Base-by-base conservation (phyloP, 805 yeast species). In the Metschnikowia lunata region DNA sequence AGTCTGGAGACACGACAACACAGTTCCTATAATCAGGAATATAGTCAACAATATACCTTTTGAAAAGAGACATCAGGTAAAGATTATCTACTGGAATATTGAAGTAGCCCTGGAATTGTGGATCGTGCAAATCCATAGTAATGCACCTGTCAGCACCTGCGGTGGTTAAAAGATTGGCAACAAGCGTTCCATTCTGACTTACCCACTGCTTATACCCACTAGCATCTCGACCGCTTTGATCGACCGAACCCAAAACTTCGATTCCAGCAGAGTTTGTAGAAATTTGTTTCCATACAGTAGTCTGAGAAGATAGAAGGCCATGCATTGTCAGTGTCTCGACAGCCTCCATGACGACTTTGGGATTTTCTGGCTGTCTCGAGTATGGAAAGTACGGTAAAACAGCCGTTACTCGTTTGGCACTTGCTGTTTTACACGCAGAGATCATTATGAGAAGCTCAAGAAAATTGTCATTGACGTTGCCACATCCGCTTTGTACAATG, bases 101-200 rank as follows among this genome's bases (percentile, higher is more conserved):
- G 61, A 93, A 93, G 59, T 88, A 93, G 5, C 99, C 99, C 64
- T 95, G 98, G 66, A 88, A 93, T 65, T 93, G 99, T 1, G 98
- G 89, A 59, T 93, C 99, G 62, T 93, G 99, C 46, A 93, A 72
- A 61, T 93, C 99, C 97, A 93, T 90, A 2, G 99, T 93, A 51
- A 93, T 89, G 45, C 90, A 82, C 58, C 95, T 93, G 64, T 93
- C 96, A 1, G 98, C 97, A 33, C 99, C 99, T 0, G 98, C 93
- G 1, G 91, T 79, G 3, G 88, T 85, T 51, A 93, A 69, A 49
- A 93, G 68, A 55, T 88, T 85, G 32, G 98, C 97, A 51, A 93
- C 79, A 48, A 93, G 71, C 2, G 96, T 89, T 10, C 99, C 99
- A 30, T 90, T 82, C 66, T 90, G 98, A 1, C 97, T 93, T 30